phyloP scores from a whole-genome alignment of 768 basidiomycete genomes.

The Porphyrellus cyaneotinctus region DNA sequence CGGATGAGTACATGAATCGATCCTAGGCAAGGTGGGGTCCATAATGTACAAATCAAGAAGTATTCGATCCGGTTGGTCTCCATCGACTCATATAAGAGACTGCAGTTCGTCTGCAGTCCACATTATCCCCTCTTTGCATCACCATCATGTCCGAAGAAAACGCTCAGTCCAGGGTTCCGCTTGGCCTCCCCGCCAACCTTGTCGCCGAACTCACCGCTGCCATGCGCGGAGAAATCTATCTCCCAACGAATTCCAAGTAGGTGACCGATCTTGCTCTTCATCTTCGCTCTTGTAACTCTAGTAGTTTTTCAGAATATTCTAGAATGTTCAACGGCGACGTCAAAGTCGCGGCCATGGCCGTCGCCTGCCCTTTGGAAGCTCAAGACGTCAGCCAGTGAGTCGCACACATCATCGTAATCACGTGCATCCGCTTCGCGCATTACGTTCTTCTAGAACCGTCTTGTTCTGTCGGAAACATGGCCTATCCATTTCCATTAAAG shows the following conservation, averaged over 20 bases:
- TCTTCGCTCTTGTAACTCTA: background rate
- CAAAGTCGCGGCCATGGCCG: conserved; percentile 51
- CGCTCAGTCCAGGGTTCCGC: background rate
- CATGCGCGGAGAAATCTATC: conserved; percentile 46
- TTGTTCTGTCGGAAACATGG: conserved; percentile 68
- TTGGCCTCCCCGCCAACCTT: conserved; percentile 25
- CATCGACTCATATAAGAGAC: conserved; percentile 15
- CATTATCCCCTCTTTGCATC: conserved; percentile 4
- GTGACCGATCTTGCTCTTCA: background rate
- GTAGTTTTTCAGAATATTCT: conserved; percentile 28
- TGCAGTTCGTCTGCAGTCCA: background rate
- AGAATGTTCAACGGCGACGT: conserved; percentile 79
- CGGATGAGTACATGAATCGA: background rate
- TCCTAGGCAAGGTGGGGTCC: conserved; percentile 1
- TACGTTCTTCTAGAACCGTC: conserved; percentile 46
- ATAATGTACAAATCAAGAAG: conserved; percentile 11
- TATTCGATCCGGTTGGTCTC: conserved; percentile 1
- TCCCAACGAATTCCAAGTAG: conserved; percentile 42
- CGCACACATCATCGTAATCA: conserved; percentile 1
- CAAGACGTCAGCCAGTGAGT: conserved; percentile 77
- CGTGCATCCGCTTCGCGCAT: conserved; percentile 1
- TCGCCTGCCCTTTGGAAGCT: conserved; percentile 73
- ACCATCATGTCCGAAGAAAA: conserved; percentile 16
- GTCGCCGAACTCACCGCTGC: conserved; percentile 43
- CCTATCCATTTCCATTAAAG: conserved; percentile 76